Percentiles rank a stretch among this genome's conserved stretches.
Conservation (phyloP, 768 basidiomycete genomes). For the Pleurotus sapidus region DNA sequence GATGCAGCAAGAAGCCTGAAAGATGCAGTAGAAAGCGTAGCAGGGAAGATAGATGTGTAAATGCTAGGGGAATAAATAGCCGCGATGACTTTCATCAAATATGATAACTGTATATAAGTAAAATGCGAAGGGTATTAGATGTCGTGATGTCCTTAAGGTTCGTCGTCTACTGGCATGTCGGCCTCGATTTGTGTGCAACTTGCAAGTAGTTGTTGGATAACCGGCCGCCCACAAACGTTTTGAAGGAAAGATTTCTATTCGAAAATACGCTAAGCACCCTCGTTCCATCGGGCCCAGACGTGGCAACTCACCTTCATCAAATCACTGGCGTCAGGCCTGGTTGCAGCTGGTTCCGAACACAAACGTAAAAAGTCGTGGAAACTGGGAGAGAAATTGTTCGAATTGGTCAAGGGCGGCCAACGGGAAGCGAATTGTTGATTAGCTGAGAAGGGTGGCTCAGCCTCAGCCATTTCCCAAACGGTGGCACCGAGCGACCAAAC, state of each 20-base stretch:
- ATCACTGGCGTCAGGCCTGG: conserved; percentile 54
- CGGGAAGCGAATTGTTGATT: conserved; percentile 54
- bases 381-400: conserved; percentile 59
- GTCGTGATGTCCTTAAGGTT: conserved; percentile 13
- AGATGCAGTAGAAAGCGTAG: conserved; percentile 66
- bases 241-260: conserved; percentile 60
- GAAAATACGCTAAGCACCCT: background rate
- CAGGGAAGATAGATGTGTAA: conserved; percentile 57
- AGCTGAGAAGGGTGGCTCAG: conserved; percentile 69
- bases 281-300: background rate
- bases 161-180: conserved; percentile 29
- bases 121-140: conserved; percentile 5
- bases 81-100: background rate
- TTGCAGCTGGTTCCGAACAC: conserved; percentile 59
- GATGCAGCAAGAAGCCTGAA: conserved; percentile 66
- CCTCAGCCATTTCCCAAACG: conserved; percentile 79
- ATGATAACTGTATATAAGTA: conserved; percentile 7
- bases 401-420: conserved; percentile 61
- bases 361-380: conserved; percentile 72
- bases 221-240: conserved; percentile 64
- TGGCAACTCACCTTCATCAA: conserved; percentile 51
- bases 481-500: conserved; percentile 84
- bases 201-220: conserved; percentile 63
- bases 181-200: conserved; percentile 67
- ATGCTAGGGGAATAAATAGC: conserved; percentile 18